Percentiles rank a stretch among this genome's conserved stretches.
phyloP scores from a whole-genome alignment of 1,284 basidiomycete species.

The Fistulinella cinereoalba region DNA sequence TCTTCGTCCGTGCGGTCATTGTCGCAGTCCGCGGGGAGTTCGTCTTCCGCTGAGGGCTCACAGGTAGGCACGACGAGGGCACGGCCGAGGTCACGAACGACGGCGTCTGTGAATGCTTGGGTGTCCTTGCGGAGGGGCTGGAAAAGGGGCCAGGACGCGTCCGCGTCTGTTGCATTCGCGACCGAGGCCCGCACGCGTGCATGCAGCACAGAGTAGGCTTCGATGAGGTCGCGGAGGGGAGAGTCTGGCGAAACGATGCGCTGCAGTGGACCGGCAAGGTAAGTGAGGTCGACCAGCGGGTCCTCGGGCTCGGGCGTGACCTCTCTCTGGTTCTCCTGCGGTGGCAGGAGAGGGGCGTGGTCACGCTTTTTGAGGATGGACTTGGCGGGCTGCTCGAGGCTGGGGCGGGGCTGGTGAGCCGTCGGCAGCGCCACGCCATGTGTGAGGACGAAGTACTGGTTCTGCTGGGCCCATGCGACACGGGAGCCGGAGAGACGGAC shows the following conservation, averaged over 20 bases:
- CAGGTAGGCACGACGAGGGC: conserved; percentile 56
- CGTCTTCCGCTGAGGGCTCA: conserved; percentile 30
- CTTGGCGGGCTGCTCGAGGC: conserved; percentile 44
- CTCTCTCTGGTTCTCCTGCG: conserved; percentile 50
- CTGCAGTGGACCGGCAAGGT: conserved; percentile 59
- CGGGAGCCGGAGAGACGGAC: conserved; percentile 42
- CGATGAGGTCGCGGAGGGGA: conserved; percentile 56
- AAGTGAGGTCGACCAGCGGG: conserved; percentile 59
- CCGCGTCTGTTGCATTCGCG: conserved; percentile 46
- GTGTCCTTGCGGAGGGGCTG: conserved; percentile 58
- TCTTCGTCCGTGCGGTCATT: conserved; percentile 30
- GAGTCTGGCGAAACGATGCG: conserved; percentile 51
- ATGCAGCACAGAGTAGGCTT: conserved; percentile 67
- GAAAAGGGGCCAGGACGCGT: conserved; percentile 67
- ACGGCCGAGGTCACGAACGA: conserved; percentile 61
- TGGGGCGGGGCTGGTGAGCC: conserved; percentile 35
- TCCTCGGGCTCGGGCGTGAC: conserved; percentile 68
- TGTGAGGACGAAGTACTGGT: conserved; percentile 51
- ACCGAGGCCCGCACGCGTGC: conserved; percentile 57
- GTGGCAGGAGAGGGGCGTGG: conserved; percentile 35
- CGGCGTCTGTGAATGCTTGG: conserved; percentile 47
- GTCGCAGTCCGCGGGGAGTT: conserved; percentile 15
- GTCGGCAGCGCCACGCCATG: conserved; percentile 33
- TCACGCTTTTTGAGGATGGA: conserved; percentile 63
- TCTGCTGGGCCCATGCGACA: conserved; percentile 59